Percentiles rank a stretch among this genome's conserved stretches.
phyloP scores from a whole-genome alignment of 208 protist genomes.

The Leishmania arabica region DNA sequence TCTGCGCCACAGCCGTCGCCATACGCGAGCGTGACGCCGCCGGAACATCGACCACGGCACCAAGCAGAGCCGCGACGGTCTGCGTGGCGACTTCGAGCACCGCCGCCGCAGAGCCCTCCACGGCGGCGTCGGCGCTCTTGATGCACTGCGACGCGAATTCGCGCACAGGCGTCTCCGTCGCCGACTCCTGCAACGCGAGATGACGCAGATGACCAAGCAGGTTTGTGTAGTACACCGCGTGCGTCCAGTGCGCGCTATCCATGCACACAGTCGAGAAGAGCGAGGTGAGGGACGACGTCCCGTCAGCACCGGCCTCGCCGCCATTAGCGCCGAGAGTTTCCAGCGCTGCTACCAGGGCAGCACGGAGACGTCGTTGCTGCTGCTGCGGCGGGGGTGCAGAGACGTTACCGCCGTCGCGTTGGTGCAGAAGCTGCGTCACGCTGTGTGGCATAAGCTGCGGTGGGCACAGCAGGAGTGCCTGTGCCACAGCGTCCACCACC shows the following conservation, averaged over 20 bases:
- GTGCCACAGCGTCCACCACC: constrained; percentile 7
- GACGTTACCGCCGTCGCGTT: not conserved
- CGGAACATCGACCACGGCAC: constrained; percentile 26
- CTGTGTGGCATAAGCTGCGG: constrained; percentile 17
- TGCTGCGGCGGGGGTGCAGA: not conserved
- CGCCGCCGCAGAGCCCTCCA: constrained; percentile 23
- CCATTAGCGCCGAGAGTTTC: constrained; percentile 10
- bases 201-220: constrained; percentile 25
- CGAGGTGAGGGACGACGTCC: constrained; percentile 11
- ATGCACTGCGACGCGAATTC: constrained; percentile 23
- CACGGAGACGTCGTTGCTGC: constrained; percentile 13
- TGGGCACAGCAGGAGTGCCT: constrained; percentile 13
- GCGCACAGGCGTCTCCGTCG: constrained; percentile 8
- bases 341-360: constrained; percentile 26
- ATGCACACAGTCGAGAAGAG: constrained; percentile 32
- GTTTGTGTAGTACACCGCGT: constrained; percentile 37
- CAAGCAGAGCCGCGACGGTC: constrained; percentile 19
- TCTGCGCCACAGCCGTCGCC: constrained; percentile 35
- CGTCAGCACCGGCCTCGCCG: not conserved
- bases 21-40: constrained; percentile 25
- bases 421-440: constrained; percentile 29
- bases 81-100: constrained; percentile 35
- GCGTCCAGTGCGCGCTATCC: constrained; percentile 38
- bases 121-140: constrained; percentile 6
- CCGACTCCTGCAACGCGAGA: constrained; percentile 8